Conservation (phyloP, 345 rosid species). For the Eucalyptus tenuipes region DNA sequence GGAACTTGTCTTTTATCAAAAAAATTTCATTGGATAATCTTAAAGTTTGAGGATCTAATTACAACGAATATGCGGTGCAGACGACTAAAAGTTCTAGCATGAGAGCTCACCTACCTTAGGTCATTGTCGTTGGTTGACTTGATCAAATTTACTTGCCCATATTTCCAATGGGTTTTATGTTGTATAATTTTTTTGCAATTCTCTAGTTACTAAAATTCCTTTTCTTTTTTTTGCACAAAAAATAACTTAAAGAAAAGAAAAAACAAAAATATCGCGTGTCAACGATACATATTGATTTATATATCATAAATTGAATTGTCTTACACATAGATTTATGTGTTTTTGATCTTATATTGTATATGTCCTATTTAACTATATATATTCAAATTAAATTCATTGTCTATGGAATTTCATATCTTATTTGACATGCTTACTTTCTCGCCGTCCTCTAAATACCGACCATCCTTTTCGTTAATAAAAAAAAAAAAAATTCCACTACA, state of each 20-base stretch:
- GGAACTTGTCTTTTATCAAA: neutral
- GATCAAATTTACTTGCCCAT: neutral
- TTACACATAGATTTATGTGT: neutral
- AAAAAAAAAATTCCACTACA: neutral
- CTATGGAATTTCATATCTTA: neutral
- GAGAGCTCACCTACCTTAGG: neutral
- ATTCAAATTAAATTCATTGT: neutral
- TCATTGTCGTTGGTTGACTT: neutral
- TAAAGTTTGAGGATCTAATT: neutral
- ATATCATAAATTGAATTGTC: neutral
- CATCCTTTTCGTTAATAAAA: neutral
- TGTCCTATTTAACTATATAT: neutral
- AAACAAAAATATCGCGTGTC: neutral
- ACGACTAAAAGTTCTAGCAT: neutral
- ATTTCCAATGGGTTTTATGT: neutral
- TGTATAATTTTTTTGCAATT: neutral
- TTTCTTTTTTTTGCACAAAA: neutral
- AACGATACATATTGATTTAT: neutral
- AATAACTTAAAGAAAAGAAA: rapidly evolving
- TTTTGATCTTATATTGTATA: neutral
- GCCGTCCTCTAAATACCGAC: neutral
- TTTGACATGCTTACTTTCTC: neutral
- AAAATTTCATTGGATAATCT: neutral
- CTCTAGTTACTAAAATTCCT: neutral
- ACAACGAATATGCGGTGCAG: neutral